Evolutionary conservation across 139 green algal genomes (phyloP).

Genomic region (Coelastrella sp.): DNA sequence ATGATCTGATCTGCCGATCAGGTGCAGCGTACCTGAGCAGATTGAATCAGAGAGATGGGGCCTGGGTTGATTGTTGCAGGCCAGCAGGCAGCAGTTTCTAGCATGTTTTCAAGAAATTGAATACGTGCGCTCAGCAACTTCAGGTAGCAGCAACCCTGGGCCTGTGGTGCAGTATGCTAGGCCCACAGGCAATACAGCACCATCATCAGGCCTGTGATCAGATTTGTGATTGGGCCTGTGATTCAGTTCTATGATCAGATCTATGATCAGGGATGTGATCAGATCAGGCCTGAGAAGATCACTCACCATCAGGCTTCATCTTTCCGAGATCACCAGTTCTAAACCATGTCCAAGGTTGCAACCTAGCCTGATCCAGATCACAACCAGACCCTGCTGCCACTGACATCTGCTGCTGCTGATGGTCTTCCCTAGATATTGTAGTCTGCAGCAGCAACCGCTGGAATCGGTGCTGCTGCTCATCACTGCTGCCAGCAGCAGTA

Average conservation of each 20-base stretch:
- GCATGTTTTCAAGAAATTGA: too few species aligned
- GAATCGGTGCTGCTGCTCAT: neutral
- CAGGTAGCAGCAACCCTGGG: too few species aligned
- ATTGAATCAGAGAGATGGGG: neutral
- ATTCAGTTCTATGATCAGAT: too few species aligned
- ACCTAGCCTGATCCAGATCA: neutral
- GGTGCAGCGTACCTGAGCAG: conserved; percentile 40
- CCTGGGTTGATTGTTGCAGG: too few species aligned
- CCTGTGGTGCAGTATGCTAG: too few species aligned
- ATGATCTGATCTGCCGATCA: conserved; percentile 50
- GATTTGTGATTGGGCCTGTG: too few species aligned
- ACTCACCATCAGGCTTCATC: conserved; percentile 34
- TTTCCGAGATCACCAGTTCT: conserved; percentile 56
- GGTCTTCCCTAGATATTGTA: neutral
- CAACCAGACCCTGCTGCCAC: neutral
- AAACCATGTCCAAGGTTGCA: conserved; percentile 39
- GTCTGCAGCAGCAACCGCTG: conserved; percentile 15
- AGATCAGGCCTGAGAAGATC: neutral
- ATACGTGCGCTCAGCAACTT: too few species aligned
- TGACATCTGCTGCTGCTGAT: conserved; percentile 22
- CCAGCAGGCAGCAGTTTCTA: too few species aligned
- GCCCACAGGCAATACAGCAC: too few species aligned
- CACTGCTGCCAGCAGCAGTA: neutral
- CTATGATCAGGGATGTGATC: too few species aligned
- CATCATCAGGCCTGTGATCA: too few species aligned